Evolutionary conservation across 805 yeast species (phyloP).

Genomic region (Lachancea dasiensis): DNA sequence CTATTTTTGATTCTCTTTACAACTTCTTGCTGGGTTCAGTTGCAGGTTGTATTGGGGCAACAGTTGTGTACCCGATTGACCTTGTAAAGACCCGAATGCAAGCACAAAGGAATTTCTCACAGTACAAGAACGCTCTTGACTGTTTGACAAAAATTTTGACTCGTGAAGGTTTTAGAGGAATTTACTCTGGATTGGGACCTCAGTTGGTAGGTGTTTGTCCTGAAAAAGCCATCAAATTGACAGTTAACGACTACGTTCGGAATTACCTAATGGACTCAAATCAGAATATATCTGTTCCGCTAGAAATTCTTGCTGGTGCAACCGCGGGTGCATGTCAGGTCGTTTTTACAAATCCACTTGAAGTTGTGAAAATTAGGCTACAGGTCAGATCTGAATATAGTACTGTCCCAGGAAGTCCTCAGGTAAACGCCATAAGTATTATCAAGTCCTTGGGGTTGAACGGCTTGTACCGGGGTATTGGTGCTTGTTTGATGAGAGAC

Average conservation of each 20-base stretch:
- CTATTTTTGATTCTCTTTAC: slow-evolving; percentile 79
- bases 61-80: slow-evolving; percentile 94
- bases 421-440: slow-evolving; percentile 47
- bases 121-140: slow-evolving; percentile 76
- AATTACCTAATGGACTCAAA: slow-evolving; percentile 53
- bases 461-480: slow-evolving; percentile 87
- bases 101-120: slow-evolving; percentile 70
- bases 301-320: slow-evolving; percentile 86
- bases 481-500: slow-evolving; percentile 88
- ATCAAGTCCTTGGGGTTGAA: slow-evolving; percentile 71
- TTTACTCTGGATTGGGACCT: slow-evolving; percentile 89
- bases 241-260: slow-evolving; percentile 86
- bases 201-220: slow-evolving; percentile 97
- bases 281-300: slow-evolving; percentile 43
- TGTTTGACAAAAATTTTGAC: slow-evolving; percentile 74
- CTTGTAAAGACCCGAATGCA: slow-evolving; percentile 96
- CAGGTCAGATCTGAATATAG: slow-evolving; percentile 81
- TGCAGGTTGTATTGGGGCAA: slow-evolving; percentile 98
- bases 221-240: slow-evolving; percentile 92
- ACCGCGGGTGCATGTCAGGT: slow-evolving; percentile 97
- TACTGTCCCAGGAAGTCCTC: slow-evolving; percentile 36
- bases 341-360: slow-evolving; percentile 90
- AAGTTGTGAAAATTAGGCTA: slow-evolving; percentile 88
- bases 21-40: slow-evolving; percentile 86
- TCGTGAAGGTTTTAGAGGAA: slow-evolving; percentile 76